Evolutionary conservation across 345 rosid genomes (phyloP), one percentile per base, ranked within the genome.

Genomic region (Lumnitzera littorea): DNA sequence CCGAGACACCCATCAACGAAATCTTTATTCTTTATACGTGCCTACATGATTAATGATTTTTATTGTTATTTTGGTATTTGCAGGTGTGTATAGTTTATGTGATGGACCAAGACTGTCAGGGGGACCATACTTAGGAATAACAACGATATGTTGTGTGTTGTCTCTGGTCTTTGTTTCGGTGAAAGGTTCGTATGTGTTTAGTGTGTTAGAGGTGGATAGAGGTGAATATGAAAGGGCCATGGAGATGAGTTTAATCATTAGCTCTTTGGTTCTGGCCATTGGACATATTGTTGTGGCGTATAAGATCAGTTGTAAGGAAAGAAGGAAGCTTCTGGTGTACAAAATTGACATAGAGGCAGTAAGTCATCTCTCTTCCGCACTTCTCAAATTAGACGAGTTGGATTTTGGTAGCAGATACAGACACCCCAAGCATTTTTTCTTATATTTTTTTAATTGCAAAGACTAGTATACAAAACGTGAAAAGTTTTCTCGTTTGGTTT

Each of bases 311-410:
- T 94, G 99, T 75, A 76, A 87, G 63, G 97, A 87, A 62, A 80
- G 96, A 75, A 80, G 90, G 71, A 94, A 94, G 70, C 96, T 94
- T 50, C 80, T 87, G 51, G 97, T 94, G 24, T 94, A 80, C 83
- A 89, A 86, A 73, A 94, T 94, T 66, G 99, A 89, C 77, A 89
- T 87, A 15, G 99, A 94, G 87, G 88, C 97, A 20, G 99, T 89
- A 80, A 86, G 98, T 78, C 53, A 53, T 24, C 49, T 64, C 55
- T 36, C 10, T 60, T 24, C 41, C 62, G 49, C 50, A 53, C 16
- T 11, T 24, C 25, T 27, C 31, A 20, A 20, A 20, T 20, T 20
- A 20, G 20, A 20, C 20, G 1, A 20, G 20, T 20, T 20, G 20
- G 20, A 20, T 20, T 20, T 20, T 20, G 20, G 20, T 20, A 20